Evolutionary conservation across 352 stramenopile genomes (phyloP), one percentile per base, ranked within the genome.

Genomic region (Pythium insidiosum): DNA sequence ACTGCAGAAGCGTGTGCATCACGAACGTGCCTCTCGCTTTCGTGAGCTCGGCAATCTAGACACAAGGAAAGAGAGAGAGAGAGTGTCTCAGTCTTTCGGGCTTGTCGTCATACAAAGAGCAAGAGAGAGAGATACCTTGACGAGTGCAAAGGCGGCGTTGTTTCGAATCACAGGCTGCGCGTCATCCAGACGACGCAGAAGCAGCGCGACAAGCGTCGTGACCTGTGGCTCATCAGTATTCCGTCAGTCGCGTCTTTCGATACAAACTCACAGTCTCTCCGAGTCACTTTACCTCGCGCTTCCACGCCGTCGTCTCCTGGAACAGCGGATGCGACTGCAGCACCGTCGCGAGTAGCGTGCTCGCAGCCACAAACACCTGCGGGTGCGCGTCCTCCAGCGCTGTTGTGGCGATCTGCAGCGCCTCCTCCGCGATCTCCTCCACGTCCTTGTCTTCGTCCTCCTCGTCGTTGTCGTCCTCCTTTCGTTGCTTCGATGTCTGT

Each of bases 11-110:
- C 0, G 58, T 38, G 11, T 76, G 66, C 21, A 66, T 56, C 20
- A 76, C 63, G 22, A 81, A 76, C 6, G 56, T 63, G 6, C 68
- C 55, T 34, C 50, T 45, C 1, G 39, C 56, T 3, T 55, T 60
- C 7, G 60, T 66, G 23, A 58, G 53, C 19, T 69, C 66, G 22
- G 66, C 66, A 10, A 73, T 40, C 61, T 70, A 43, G 7, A 33
- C 0, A 22, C 5, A 12, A 33, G 1, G 15, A 16, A 35, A 3
- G 12, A 19, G 24, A 38, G 11, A n/a, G 4, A 43, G 15, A 4
- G 7, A 13, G 3, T 28, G 22, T n/a, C n/a, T n/a, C n/a, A n/a
- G n/a, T n/a, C n/a, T n/a, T n/a, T n/a, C n/a, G n/a, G n/a, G n/a
- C n/a, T n/a, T n/a, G n/a, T n/a, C n/a, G n/a, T n/a, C n/a, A 15